Base-by-base conservation (phyloP, 176 grass and related monocot genomes). In the Elaeis guineensis region DNA sequence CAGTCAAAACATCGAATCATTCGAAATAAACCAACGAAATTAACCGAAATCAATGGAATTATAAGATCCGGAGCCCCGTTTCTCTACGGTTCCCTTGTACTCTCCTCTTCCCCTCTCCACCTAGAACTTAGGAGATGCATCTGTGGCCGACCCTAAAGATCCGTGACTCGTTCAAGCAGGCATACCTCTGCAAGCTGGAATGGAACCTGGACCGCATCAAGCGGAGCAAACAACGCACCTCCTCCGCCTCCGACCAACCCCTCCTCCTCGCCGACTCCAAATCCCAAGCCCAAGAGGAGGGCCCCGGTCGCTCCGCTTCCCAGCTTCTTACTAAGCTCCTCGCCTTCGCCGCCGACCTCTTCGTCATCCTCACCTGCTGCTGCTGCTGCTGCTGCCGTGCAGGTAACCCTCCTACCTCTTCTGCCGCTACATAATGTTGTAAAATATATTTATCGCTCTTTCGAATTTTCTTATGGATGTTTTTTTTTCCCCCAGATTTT, bases 371-470 rank as follows among this genome's bases (percentile, higher is more conserved):
- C 62, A 64, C 92, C 19, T 90, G 86, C 21, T 95, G 60, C 30
- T 87, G 90, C 51, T 96, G 83, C 51, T 96, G 80, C 51, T 90
- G 75, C 78, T 91, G 92, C 76, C 90, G 92, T 54, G 81, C 83
- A 50, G 87, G 92, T 97, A 77, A 3, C 28, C 52, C 4, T 50
- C 6, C 52, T n/a, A 11, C 4, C 22, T 8, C 18, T 57, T 49
- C 24, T 5, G 55, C n/a, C 8, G 17, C 5, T 18, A 6, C 11
- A 44, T 44, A 44, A 44, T 11, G 35, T 44, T 44, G 35, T 44
- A 44, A 9, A 14, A 2, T 9, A 2, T 12, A 44, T 35, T 60
- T 17, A 5, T 28, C 15, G 16, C 2, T 18, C 9, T 19, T 22
- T 6, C 6, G 49, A 19, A 18, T 57, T 16, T 19, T 24, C 22